These are phyloP conservation scores for Trametes elegans DNA, from an alignment of 768 basidiomycete genomes.

Conservation along the genomic window DNA sequence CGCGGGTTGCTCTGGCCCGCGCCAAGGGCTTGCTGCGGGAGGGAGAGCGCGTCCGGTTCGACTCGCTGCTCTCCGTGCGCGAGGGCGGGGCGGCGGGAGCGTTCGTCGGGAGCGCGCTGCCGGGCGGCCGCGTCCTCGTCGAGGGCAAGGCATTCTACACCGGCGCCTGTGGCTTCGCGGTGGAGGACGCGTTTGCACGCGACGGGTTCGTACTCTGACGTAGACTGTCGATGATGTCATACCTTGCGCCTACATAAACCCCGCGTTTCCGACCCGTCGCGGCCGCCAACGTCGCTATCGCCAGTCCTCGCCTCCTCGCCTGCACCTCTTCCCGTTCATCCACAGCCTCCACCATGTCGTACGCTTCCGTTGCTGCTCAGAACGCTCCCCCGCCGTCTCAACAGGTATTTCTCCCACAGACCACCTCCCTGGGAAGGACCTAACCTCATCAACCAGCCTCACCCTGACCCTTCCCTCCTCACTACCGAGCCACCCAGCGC, in stretches of 20 bases:
- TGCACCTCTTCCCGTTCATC: not conserved
- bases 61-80: constrained; percentile 34
- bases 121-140: constrained; percentile 27
- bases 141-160: constrained; percentile 35
- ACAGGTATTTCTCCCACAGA: constrained; percentile 34
- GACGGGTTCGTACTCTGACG: constrained; percentile 23
- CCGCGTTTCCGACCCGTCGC: not conserved
- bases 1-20: constrained; percentile 37
- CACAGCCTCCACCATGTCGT: constrained; percentile 53
- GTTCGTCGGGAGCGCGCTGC: constrained; percentile 16
- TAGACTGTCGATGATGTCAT: constrained; percentile 25
- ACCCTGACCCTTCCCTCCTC: constrained; percentile 61
- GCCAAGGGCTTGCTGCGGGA: constrained; percentile 29
- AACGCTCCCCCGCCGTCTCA: constrained; percentile 49
- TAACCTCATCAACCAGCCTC: constrained; percentile 43
- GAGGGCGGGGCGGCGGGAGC: constrained; percentile 14
- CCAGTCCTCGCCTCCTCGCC: not conserved
- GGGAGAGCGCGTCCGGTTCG: constrained; percentile 32
- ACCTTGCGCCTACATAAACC: constrained; percentile 19
- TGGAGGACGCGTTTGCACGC: constrained; percentile 16
- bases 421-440: constrained; percentile 3
- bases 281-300: not conserved
- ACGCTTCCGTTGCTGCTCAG: constrained; percentile 63
- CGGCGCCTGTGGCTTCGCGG: constrained; percentile 26
- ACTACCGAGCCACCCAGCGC: constrained; percentile 39